These are phyloP conservation scores for Ensete glaucum DNA, from an alignment of 176 grass and related monocot species.

Conservation along the genomic window DNA sequence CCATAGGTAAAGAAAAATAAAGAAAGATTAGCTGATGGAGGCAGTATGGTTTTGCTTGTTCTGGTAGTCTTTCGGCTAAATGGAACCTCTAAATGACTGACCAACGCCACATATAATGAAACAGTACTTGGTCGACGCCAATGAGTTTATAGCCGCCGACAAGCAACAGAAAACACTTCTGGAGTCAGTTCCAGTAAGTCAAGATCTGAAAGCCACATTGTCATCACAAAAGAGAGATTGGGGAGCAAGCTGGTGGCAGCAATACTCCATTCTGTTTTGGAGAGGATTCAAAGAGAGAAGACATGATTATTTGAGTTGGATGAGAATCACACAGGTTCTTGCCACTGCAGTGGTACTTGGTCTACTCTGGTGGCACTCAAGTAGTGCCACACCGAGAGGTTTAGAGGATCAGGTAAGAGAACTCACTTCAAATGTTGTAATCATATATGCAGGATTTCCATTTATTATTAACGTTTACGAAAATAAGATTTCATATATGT, in stretches of 20 bases:
- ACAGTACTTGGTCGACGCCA: slow-evolving; percentile 73
- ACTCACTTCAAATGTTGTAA: not conserved
- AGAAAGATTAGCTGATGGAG: not conserved
- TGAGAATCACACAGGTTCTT: slow-evolving; percentile 94
- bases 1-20: too few relatives aligned
- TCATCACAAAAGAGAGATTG: slow-evolving; percentile 59
- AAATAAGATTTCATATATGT: too few relatives aligned
- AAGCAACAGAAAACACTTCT: slow-evolving; percentile 60
- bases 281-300: slow-evolving; percentile 89
- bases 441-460: not conserved
- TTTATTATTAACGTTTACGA: too few relatives aligned
- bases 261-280: slow-evolving; percentile 78
- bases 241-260: slow-evolving; percentile 76
- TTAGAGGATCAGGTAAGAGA: slow-evolving; percentile 57
- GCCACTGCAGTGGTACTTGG: slow-evolving; percentile 82
- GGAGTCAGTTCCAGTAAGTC: slow-evolving; percentile 33
- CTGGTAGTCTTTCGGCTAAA: not conserved
- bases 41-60: not conserved
- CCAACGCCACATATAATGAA: slow-evolving; percentile 8
- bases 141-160: slow-evolving; percentile 55
- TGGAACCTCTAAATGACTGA: not conserved
- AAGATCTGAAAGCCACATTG: slow-evolving; percentile 45
- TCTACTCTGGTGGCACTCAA: slow-evolving; percentile 78
- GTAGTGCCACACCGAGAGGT: slow-evolving; percentile 33
- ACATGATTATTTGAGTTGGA: slow-evolving; percentile 91